Conservation (phyloP, 2,329 filamentous ascomycete genomes). For the Epichloe sibirici region DNA sequence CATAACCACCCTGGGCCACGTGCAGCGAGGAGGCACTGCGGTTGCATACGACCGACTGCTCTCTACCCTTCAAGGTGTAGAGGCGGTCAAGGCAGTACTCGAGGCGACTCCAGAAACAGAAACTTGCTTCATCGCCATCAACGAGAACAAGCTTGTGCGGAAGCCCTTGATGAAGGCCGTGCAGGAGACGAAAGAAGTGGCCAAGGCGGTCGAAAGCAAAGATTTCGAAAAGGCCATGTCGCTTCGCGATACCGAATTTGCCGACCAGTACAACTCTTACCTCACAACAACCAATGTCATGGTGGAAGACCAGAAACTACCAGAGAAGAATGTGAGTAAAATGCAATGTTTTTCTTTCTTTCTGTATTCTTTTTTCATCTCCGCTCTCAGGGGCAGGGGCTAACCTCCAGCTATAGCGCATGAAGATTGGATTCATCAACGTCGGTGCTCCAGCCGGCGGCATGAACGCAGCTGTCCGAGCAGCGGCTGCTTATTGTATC, state of each 20-base stretch:
- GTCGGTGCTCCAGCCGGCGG: conserved; percentile 93
- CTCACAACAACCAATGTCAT: conserved; percentile 80
- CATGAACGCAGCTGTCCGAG: conserved; percentile 94
- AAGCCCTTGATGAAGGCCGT: conserved; percentile 86
- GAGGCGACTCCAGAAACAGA: conserved; percentile 81
- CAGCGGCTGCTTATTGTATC: conserved; percentile 84
- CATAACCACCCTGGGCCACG: conserved; percentile 89
- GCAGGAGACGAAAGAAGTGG: conserved; percentile 70
- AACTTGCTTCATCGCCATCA: conserved; percentile 91
- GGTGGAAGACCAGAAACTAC: conserved; percentile 53
- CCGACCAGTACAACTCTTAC: conserved; percentile 83
- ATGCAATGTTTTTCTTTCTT: background rate
- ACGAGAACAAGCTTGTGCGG: conserved; percentile 93
- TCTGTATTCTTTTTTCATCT: too few relatives aligned
- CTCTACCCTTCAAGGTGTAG: conserved; percentile 82
- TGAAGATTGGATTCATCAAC: conserved; percentile 93
- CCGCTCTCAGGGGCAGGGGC: conserved; percentile 5
- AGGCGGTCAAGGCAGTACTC: conserved; percentile 83
- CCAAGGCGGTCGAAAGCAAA: conserved; percentile 67
- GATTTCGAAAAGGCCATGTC: conserved; percentile 82
- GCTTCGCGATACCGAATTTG: conserved; percentile 84
- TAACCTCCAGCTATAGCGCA: conserved; percentile 43
- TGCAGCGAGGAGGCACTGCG: conserved; percentile 87
- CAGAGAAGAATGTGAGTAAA: conserved; percentile 52
- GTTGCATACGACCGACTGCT: conserved; percentile 93